phyloP scores from a whole-genome alignment of 805 yeast genomes.

The Priceomyces melissophilus region DNA sequence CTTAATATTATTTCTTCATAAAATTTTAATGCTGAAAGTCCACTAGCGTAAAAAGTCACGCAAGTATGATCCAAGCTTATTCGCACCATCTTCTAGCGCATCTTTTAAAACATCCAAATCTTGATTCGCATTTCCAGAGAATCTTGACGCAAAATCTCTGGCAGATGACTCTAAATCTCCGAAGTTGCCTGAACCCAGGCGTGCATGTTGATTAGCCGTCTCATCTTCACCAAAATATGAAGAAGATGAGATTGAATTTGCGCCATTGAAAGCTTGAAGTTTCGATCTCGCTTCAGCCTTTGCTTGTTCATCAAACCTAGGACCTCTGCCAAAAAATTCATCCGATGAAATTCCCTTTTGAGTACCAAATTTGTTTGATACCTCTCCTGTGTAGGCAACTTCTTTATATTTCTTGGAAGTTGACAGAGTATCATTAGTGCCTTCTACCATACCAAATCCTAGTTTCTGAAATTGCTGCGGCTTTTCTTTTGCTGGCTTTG shows the following conservation, averaged over 20 bases:
- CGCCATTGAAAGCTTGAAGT: conserved; percentile 76
- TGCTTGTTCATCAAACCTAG: conserved; percentile 68
- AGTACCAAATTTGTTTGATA: conserved; percentile 71
- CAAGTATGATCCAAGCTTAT: conserved; percentile 76
- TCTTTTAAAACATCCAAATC: conserved; percentile 87
- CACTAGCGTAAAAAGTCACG: conserved; percentile 70
- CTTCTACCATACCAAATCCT: conserved; percentile 86
- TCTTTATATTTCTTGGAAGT: conserved; percentile 44
- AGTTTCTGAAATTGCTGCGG: conserved; percentile 74
- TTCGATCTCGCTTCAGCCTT: conserved; percentile 80
- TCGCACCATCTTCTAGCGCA: conserved; percentile 92
- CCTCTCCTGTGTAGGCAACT: conserved; percentile 69
- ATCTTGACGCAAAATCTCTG: conserved; percentile 62
- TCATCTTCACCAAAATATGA: conserved; percentile 89
- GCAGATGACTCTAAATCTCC: conserved; percentile 55
- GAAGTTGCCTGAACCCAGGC: conserved; percentile 26
- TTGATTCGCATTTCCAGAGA: conserved; percentile 76
- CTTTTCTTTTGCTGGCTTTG: conserved; percentile 41
- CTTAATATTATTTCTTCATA: too few species aligned
- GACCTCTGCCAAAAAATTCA: conserved; percentile 86
- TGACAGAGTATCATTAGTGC: conserved; percentile 42
- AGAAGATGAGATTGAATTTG: conserved; percentile 87
- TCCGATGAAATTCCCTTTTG: conserved; percentile 97
- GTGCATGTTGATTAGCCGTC: conserved; percentile 28
- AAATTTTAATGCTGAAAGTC: too few species aligned